phyloP scores from a whole-genome alignment of 257 asterid species.

The Jacaranda copaia region DNA sequence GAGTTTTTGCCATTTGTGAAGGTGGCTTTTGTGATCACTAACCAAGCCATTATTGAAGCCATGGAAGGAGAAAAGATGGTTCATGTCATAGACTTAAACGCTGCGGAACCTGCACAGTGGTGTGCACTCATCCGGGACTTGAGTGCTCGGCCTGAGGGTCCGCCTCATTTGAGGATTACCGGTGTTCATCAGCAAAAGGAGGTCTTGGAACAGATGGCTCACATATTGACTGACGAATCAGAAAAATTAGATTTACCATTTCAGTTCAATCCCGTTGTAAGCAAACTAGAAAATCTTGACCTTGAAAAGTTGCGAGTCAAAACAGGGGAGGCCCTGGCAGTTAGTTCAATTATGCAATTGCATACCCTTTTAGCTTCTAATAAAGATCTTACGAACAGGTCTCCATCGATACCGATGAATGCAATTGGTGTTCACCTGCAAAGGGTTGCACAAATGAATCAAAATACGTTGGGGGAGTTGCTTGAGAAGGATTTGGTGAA shows the following conservation, averaged over 20 bases:
- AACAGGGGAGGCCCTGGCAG: slow-evolving; percentile 93
- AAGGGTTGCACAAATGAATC: slow-evolving; percentile 54
- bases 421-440: slow-evolving; percentile 50
- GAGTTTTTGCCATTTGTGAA: slow-evolving; percentile 82
- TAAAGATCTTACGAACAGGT: slow-evolving; percentile 48
- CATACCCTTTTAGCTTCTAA: slow-evolving; percentile 72
- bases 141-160: slow-evolving; percentile 97
- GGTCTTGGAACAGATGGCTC: slow-evolving; percentile 86
- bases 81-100: slow-evolving; percentile 81
- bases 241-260: slow-evolving; percentile 90
- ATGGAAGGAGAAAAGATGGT: slow-evolving; percentile 98
- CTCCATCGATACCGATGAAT: slow-evolving; percentile 52
- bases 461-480: slow-evolving; percentile 68
- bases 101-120: slow-evolving; percentile 83
- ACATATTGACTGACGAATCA: slow-evolving; percentile 73
- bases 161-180: slow-evolving; percentile 91
- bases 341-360: slow-evolving; percentile 71
- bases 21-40: slow-evolving; percentile 77
- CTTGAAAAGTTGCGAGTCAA: slow-evolving; percentile 72
- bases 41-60: slow-evolving; percentile 89
- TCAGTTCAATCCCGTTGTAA: slow-evolving; percentile 80
- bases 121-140: slow-evolving; percentile 87
- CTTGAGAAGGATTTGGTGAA: slow-evolving; percentile 70
- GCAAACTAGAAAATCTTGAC: slow-evolving; percentile 73
- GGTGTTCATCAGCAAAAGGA: slow-evolving; percentile 78